Evolutionary conservation across 2,329 filamentous ascomycete genomes (phyloP).

Genomic region (Neurospora sp.): DNA sequence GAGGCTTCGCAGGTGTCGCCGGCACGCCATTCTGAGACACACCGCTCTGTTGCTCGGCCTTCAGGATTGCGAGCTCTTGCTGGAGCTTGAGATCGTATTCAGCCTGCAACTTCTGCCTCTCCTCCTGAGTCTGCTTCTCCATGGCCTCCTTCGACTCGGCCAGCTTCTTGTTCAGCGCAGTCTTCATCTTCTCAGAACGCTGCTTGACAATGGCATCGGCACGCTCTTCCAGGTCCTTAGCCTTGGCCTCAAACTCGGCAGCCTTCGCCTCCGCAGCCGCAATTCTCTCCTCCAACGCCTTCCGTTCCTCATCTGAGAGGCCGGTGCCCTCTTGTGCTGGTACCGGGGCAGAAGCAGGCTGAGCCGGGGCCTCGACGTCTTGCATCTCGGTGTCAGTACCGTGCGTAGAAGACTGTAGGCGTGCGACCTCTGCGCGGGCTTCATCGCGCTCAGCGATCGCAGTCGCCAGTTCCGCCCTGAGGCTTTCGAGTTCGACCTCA

Average conservation of each 20-base stretch:
- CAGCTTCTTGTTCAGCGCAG: conserved; percentile 58
- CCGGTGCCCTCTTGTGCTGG: conserved; percentile 17
- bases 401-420: conserved; percentile 14
- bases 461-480: conserved; percentile 50
- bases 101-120: conserved; percentile 41
- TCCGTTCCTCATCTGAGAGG: conserved; percentile 48
- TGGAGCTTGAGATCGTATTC: conserved; percentile 42
- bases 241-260: conserved; percentile 54
- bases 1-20: conserved; percentile 16
- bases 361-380: conserved; percentile 15
- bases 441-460: conserved; percentile 56
- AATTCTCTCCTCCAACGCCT: conserved; percentile 53
- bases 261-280: conserved; percentile 51
- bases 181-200: conserved; percentile 61
- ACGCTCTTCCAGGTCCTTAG: conserved; percentile 53
- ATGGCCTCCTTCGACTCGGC: conserved; percentile 50
- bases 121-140: conserved; percentile 39
- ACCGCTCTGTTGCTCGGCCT: conserved; percentile 37
- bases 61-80: conserved; percentile 54
- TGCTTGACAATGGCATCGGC: conserved; percentile 52
- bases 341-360: conserved; percentile 12
- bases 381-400: conserved; percentile 21
- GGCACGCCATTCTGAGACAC: conserved; percentile 18
- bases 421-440: conserved; percentile 32
- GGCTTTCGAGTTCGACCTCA: conserved; percentile 49